A percentile compares a stretch with the other conserved stretches of the same genome.
These are phyloP conservation scores for Debaryomyces maramus DNA, from an alignment of 805 yeast species.

Conservation along the genomic window DNA sequence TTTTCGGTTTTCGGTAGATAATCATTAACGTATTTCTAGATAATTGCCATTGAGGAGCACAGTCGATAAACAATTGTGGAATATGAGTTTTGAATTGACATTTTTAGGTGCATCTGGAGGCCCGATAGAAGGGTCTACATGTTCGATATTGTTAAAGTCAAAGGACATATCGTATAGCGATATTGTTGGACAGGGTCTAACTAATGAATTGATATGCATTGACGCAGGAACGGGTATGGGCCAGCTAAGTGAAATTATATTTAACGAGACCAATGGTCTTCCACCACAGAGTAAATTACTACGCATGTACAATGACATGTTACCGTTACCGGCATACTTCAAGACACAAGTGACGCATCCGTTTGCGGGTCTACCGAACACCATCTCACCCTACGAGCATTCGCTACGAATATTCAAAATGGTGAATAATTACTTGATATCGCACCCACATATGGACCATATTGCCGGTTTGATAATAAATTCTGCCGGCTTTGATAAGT, in stretches of 20 bases:
- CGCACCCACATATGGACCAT: constrained; percentile 89
- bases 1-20: no score
- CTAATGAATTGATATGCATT: constrained; percentile 51
- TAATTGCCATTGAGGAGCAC: no score
- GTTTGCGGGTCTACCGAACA: constrained; percentile 15
- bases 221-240: constrained; percentile 82
- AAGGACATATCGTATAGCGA: constrained; percentile 40
- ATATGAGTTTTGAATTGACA: constrained; percentile 55
- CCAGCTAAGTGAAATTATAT: constrained; percentile 47
- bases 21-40: no score
- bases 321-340: constrained; percentile 23
- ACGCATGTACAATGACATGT: constrained; percentile 32
- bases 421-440: constrained; percentile 51
- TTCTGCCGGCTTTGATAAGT: constrained; percentile 53
- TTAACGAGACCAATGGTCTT: constrained; percentile 16
- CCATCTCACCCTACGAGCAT: constrained; percentile 25
- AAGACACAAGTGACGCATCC: constrained; percentile 24
- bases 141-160: constrained; percentile 68
- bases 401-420: constrained; percentile 33
- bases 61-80: no score
- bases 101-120: constrained; percentile 85
- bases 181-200: constrained; percentile 23
- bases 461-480: constrained; percentile 67
- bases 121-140: constrained; percentile 70
- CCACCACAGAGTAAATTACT: constrained; percentile 16